phyloP scores from a whole-genome alignment of 108 stramenopile genomes.

The Pseudonitzschia pungens region DNA sequence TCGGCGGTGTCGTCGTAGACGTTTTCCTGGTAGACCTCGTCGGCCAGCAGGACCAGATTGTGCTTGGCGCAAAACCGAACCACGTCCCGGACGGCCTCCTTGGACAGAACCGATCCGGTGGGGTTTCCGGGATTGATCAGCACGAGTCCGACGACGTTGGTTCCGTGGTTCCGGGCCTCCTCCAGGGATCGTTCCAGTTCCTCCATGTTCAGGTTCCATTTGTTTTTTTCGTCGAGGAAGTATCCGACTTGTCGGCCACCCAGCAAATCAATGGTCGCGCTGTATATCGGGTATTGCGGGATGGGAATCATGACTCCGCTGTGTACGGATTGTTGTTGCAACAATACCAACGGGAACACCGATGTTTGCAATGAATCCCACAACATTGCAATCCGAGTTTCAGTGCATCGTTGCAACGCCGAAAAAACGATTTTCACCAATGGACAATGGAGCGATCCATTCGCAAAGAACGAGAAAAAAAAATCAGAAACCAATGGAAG shows the following conservation, averaged over 20 bases:
- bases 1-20: conserved; percentile 79
- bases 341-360: no score
- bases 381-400: no score
- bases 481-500: not conserved
- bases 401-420: no score
- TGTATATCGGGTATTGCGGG: conserved; percentile 98
- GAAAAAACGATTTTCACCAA: not conserved
- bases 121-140: conserved; percentile 96
- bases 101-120: conserved; percentile 76
- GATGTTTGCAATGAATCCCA: no score
- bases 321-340: not conserved
- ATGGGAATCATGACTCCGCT: conserved; percentile 94
- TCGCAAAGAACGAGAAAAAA: not conserved
- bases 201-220: conserved; percentile 83
- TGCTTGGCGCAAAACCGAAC: conserved; percentile 84
- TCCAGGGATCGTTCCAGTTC: conserved; percentile 79
- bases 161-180: conserved; percentile 63
- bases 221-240: conserved; percentile 80
- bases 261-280: conserved; percentile 83
- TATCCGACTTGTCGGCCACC: conserved; percentile 90
- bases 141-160: conserved; percentile 80
- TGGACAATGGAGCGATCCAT: not conserved
- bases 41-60: conserved; percentile 88
- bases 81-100: conserved; percentile 80
- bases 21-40: conserved; percentile 99